phyloP scores from a whole-genome alignment of 192 early-diverging fungal species.

The Phycomyces blakesleeanus region DNA sequence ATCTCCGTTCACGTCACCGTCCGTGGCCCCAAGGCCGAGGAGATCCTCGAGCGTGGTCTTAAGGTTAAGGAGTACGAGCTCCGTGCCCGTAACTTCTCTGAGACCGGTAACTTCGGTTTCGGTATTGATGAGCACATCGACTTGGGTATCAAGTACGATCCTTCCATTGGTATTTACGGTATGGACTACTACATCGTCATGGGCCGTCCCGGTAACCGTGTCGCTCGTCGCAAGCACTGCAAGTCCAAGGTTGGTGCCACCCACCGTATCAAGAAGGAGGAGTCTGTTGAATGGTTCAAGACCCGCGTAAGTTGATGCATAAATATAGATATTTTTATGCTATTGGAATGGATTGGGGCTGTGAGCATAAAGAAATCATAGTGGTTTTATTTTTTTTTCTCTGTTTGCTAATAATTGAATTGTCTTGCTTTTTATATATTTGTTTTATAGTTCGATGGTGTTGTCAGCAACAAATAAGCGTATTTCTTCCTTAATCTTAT shows the following conservation, averaged over 20 bases:
- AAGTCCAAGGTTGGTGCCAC: conserved; percentile 77
- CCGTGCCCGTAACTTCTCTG: conserved; percentile 90
- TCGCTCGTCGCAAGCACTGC: conserved; percentile 89
- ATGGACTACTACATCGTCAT: conserved; percentile 99
- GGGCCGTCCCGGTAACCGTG: conserved; percentile 95
- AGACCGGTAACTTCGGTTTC: conserved; percentile 99
- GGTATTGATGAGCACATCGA: conserved; percentile 99
- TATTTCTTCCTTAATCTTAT: no score
- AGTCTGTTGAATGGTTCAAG: conserved; percentile 98
- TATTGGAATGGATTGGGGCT: no score
- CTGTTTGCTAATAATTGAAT: no score
- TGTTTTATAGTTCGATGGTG: no score
- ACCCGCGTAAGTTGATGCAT: conserved; percentile 45
- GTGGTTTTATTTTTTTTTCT: no score
- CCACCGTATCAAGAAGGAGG: conserved; percentile 90
- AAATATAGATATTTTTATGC: no score
- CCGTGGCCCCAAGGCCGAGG: conserved; percentile 79
- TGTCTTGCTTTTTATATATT: no score
- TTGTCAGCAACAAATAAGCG: no score
- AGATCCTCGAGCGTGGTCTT: conserved; percentile 98
- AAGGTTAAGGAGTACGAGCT: conserved; percentile 99
- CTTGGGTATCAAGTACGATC: conserved; percentile 99
- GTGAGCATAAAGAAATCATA: no score
- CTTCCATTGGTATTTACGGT: conserved; percentile 94
- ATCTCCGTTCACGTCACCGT: conserved; percentile 98